Evolutionary conservation across 129 eudicot genomes (phyloP), one percentile per base, ranked within the genome.

Genomic region (Flaveria sonorensis): DNA sequence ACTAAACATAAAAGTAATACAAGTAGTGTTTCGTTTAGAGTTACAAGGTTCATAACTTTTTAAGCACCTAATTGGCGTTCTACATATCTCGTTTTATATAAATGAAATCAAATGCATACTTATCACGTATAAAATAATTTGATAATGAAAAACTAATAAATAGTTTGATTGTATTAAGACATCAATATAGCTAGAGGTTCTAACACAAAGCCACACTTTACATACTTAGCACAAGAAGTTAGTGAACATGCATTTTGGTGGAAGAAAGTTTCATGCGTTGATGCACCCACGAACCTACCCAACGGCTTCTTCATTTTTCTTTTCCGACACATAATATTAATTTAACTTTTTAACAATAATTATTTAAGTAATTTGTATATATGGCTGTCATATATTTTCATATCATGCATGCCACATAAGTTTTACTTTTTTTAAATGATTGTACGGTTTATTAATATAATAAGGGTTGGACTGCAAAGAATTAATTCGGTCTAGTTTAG

Each of bases 181-280:
- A 20, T 18, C 18, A 55, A 19, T 55, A 53, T n/a, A n/a, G 18
- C 60, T 4, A 16, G 60, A 53, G 60, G 60, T 53, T 53, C 26
- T 18, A 55, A 55, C 61, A 55, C 61, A 55, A 59, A 59, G 6
- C 66, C 18, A 60, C 9, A 60, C 66, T 23, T 60, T 60, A 60
- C n/a, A 60, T 60, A 23, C 66, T 60, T 60, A 60, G 66, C 39
- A 21, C 24, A 14, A 23, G 16, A 23, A 16, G 14, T 23, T 10
- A 11, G n/a, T 12, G 62, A 60, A 36, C 66, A 60, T 23, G 65
- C 65, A 14, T 59, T 59, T 59, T 59, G 40, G 66, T 60, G 40
- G 66, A 60, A 24, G 16, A 60, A 60, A 60, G 39, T 3, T 60
- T 32, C 16, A 59, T 59, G 36, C 16, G 4, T n/a, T 59, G 65